phyloP scores from a whole-genome alignment of 768 basidiomycete species.

The Auricularia auricula-judae region DNA sequence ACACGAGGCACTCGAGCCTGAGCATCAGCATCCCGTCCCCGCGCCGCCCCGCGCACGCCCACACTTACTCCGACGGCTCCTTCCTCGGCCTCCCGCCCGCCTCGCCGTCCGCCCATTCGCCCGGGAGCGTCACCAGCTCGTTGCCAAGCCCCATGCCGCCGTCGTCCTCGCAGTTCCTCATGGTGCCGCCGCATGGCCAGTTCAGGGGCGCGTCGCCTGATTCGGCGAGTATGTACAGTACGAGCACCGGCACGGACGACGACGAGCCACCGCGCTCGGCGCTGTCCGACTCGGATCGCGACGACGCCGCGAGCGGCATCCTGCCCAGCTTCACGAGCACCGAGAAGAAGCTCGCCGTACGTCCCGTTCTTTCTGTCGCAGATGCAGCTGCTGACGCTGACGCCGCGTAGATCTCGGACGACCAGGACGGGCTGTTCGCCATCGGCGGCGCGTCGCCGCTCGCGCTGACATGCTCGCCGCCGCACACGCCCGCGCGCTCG shows the following conservation, averaged over 20 bases:
- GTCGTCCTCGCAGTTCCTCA: neutral
- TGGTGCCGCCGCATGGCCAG: neutral
- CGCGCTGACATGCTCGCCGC: neutral
- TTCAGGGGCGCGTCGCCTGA: neutral
- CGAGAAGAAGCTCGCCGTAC: neutral
- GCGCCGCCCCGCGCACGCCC: neutral
- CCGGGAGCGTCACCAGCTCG: neutral
- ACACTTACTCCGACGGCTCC: neutral
- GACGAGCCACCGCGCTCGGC: neutral
- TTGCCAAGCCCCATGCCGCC: neutral
- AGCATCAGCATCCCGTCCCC: neutral
- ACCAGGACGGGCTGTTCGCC: neutral
- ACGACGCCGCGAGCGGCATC: no score
- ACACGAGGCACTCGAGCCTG: neutral
- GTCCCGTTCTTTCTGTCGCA: no score
- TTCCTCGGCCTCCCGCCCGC: neutral
- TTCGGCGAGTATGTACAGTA: neutral
- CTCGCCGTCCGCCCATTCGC: neutral
- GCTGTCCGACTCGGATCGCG: neutral
- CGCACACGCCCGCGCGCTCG: neutral
- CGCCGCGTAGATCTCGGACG: neutral
- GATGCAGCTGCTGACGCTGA: no score
- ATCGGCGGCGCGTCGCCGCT: neutral
- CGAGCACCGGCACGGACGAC: neutral
- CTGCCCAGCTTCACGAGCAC: no score